A percentile compares a stretch with the other conserved stretches of the same genome.
Evolutionary conservation across 139 green algal species (phyloP).

Genomic region (Coelastrella sp.): DNA sequence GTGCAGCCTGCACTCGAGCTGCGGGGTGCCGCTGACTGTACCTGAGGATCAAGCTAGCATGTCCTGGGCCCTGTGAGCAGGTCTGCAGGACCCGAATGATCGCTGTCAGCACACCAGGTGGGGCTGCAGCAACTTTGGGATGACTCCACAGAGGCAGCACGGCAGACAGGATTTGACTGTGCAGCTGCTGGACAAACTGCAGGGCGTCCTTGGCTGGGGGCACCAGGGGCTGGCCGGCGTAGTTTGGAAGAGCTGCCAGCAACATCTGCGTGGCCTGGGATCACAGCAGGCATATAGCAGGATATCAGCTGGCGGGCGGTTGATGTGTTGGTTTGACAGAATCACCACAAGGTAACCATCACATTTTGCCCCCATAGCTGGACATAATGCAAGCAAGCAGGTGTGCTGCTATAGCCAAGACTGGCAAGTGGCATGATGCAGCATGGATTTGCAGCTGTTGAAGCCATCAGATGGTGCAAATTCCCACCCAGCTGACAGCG

Average conservation of each 20-base stretch:
- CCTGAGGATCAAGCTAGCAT: conserved; percentile 30
- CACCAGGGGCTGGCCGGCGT: conserved; percentile 37
- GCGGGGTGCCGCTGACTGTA: background rate
- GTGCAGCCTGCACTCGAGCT: conserved; percentile 17
- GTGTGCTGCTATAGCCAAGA: background rate
- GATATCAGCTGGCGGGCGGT: background rate
- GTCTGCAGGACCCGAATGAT: conserved; percentile 74
- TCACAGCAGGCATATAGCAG: background rate
- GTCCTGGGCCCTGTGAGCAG: conserved; percentile 62
- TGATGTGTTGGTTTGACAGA: too few species aligned
- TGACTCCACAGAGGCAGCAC: conserved; percentile 85
- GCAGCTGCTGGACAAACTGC: conserved; percentile 67
- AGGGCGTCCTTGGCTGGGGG: conserved; percentile 51
- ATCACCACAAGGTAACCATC: too few species aligned
- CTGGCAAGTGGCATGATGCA: too few species aligned
- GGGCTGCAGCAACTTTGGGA: conserved; percentile 58
- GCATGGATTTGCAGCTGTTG: too few species aligned
- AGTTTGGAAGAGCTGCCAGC: conserved; percentile 64
- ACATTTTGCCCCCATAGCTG: background rate
- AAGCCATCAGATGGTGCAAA: too few species aligned
- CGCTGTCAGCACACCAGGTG: conserved; percentile 50
- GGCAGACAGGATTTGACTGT: conserved; percentile 67
- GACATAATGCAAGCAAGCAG: background rate
- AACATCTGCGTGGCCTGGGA: conserved; percentile 70
- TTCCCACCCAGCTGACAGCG: too few species aligned